phyloP scores from a whole-genome alignment of 2,329 filamentous ascomycete species.

The Xylaria sp. region DNA sequence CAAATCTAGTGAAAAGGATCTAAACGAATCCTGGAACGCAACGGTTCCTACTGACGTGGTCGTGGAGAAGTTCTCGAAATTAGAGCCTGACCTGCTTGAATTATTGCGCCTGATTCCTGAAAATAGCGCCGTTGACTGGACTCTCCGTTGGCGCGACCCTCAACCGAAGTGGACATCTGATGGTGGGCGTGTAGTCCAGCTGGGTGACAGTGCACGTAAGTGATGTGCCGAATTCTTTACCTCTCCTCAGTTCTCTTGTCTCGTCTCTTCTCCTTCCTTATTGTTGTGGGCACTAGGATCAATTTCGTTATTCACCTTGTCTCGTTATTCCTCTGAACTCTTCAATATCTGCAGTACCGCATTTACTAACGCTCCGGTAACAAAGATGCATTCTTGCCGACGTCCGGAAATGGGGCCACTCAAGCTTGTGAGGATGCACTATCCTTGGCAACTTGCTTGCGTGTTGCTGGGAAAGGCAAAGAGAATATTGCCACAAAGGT shows the following conservation, averaged over 20 bases:
- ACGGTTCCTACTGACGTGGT: not conserved
- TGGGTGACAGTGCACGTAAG: constrained; percentile 44
- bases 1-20: not conserved
- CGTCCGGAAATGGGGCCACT: constrained; percentile 42
- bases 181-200: constrained; percentile 38
- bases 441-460: constrained; percentile 40
- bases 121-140: constrained; percentile 44
- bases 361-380: not conserved
- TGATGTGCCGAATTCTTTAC: not conserved
- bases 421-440: constrained; percentile 44
- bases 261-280: not conserved
- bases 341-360: not conserved
- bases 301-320: not conserved
- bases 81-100: constrained; percentile 9
- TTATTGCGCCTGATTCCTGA: constrained; percentile 22
- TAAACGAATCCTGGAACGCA: not conserved
- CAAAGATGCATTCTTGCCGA: constrained; percentile 38
- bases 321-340: no score
- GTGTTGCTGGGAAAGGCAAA: constrained; percentile 33
- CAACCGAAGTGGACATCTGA: constrained; percentile 39
- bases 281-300: not conserved
- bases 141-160: constrained; percentile 43
- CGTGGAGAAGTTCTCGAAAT: not conserved
- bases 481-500: constrained; percentile 34
- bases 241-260: not conserved